Evolutionary conservation across 2,329 filamentous ascomycete genomes (phyloP).

Genomic region (Monosporascus ibericus): DNA sequence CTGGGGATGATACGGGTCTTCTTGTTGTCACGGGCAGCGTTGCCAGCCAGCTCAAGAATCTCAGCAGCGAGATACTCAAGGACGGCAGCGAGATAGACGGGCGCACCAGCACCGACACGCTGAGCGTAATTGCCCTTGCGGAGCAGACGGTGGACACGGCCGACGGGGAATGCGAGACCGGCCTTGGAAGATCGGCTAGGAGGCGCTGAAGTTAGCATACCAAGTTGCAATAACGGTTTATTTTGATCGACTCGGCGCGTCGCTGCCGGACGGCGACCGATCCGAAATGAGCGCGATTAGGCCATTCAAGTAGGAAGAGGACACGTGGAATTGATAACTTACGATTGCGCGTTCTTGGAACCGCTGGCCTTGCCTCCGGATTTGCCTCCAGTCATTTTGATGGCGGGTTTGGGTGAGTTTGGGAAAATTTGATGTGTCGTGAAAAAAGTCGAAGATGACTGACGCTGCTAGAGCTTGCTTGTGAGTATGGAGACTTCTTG

Average conservation of each 20-base stretch:
- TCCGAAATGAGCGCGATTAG: neutral
- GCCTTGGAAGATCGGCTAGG: conserved; percentile 95
- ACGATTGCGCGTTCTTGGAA: conserved; percentile 99
- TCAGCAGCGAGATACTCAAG: conserved; percentile 98
- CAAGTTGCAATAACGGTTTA: conserved; percentile 1
- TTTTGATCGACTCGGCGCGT: conserved; percentile 32
- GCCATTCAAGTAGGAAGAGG: conserved; percentile 1
- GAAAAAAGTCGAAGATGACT: conserved; percentile 11
- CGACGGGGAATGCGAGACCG: conserved; percentile 96
- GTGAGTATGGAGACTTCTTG: conserved; percentile 16
- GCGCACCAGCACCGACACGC: conserved; percentile 97
- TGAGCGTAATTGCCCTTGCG: conserved; percentile 99
- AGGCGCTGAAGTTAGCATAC: conserved; percentile 31
- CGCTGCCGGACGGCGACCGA: conserved; percentile 14
- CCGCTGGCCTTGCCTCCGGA: conserved; percentile 99
- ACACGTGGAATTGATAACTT: conserved; percentile 41
- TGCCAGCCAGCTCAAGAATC: conserved; percentile 97
- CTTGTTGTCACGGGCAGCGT: conserved; percentile 99
- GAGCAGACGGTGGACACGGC: conserved; percentile 97
- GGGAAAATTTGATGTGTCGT: conserved; percentile 15
- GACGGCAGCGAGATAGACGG: conserved; percentile 94
- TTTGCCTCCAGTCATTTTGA: conserved; percentile 99
- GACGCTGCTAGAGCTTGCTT: conserved; percentile 16
- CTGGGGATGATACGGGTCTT: conserved; percentile 99
- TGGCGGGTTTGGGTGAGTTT: conserved; percentile 26